A percentile compares a stretch with the other conserved stretches of the same genome.
phyloP scores from a whole-genome alignment of 768 basidiomycete genomes.

The Amanita pseudoporphyria region DNA sequence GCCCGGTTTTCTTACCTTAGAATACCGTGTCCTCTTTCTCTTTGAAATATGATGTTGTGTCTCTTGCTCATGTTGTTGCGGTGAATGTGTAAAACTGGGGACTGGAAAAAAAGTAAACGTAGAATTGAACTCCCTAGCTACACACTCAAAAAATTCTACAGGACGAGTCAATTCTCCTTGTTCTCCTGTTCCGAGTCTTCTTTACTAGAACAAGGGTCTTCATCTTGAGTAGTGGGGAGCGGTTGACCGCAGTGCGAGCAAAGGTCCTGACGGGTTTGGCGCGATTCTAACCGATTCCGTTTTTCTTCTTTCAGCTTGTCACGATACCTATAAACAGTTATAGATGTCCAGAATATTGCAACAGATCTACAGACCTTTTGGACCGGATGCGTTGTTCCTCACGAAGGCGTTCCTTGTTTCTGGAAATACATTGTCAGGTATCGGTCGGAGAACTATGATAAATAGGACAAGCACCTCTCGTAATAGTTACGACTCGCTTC shows the following conservation, averaged over 20 bases:
- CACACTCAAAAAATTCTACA: too few species aligned
- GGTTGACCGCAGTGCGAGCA: background rate
- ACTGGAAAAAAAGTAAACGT: too few species aligned
- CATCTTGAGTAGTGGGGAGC: background rate
- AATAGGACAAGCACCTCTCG: background rate
- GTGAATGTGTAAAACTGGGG: too few species aligned
- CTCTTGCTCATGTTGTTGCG: too few species aligned
- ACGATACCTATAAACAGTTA: background rate
- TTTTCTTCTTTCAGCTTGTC: background rate
- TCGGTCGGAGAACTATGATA: background rate
- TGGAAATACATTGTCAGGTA: background rate
- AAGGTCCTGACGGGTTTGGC: background rate
- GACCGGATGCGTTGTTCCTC: too few species aligned
- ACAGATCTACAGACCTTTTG: background rate
- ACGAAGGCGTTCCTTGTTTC: background rate
- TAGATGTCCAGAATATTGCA: background rate
- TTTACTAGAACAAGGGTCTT: background rate
- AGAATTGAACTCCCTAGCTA: too few species aligned
- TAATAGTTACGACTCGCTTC: too few species aligned
- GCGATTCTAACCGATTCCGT: too few species aligned
- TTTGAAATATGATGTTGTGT: too few species aligned
- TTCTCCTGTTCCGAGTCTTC: background rate
- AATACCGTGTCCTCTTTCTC: too few species aligned
- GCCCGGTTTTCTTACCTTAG: too few species aligned
- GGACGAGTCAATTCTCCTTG: too few species aligned